These are phyloP conservation scores for Rhynchosporium secalis DNA, from an alignment of 2,329 filamentous ascomycete genomes.

Conservation along the genomic window DNA sequence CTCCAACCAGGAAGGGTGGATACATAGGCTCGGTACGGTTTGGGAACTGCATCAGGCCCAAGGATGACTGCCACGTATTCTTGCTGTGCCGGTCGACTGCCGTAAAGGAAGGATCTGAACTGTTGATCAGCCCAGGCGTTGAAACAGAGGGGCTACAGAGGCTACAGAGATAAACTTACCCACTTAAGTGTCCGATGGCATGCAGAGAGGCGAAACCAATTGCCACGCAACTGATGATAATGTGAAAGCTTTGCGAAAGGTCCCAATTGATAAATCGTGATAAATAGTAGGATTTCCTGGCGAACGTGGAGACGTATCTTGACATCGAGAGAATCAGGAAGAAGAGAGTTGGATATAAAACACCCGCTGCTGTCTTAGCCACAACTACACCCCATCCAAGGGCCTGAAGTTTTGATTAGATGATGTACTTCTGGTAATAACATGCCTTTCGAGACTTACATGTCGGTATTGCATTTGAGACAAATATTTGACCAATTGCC, in stretches of 20 bases:
- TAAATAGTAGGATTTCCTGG: slow-evolving; percentile 52
- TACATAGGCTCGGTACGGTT: slow-evolving; percentile 49
- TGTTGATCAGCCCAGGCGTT: not conserved
- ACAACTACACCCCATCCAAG: slow-evolving; percentile 58
- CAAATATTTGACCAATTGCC: slow-evolving; percentile 54
- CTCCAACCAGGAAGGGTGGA: slow-evolving; percentile 50
- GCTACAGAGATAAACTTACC: slow-evolving; percentile 30
- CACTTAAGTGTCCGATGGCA: slow-evolving; percentile 54
- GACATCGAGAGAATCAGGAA: slow-evolving; percentile 60
- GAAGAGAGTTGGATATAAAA: slow-evolving; percentile 54
- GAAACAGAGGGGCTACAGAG: too few species aligned
- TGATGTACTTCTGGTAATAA: not conserved
- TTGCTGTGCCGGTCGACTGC: slow-evolving; percentile 48
- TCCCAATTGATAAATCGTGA: slow-evolving; percentile 60
- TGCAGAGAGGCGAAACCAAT: slow-evolving; percentile 53
- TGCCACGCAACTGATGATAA: slow-evolving; percentile 53
- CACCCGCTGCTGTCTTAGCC: slow-evolving; percentile 55
- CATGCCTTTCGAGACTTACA: slow-evolving; percentile 30
- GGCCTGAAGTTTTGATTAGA: slow-evolving; percentile 25
- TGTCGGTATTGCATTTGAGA: slow-evolving; percentile 45
- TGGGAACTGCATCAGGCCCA: slow-evolving; percentile 39
- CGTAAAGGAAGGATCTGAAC: slow-evolving; percentile 48
- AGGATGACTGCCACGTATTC: slow-evolving; percentile 47
- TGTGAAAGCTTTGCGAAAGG: slow-evolving; percentile 55
- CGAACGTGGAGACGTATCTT: slow-evolving; percentile 53